Conservation (phyloP, 768 basidiomycete genomes). For the Austroboletus eburneus region DNA sequence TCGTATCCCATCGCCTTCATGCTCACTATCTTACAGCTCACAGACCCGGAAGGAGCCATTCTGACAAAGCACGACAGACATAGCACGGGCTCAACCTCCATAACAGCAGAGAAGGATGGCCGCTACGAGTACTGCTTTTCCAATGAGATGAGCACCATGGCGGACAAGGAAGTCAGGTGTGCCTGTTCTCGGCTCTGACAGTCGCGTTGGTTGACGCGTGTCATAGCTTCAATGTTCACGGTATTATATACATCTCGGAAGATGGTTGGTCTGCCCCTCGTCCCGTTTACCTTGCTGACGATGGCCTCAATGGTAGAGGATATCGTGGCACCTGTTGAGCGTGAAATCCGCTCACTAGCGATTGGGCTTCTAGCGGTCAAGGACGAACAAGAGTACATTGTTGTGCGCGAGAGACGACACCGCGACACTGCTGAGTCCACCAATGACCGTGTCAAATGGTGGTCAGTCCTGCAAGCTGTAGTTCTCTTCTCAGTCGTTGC, state of each 20-base stretch:
- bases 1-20: background rate
- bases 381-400: constrained; percentile 99
- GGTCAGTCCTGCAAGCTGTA: constrained; percentile 88
- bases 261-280: constrained; percentile 52
- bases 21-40: constrained; percentile 48
- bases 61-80: constrained; percentile 81
- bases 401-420: constrained; percentile 88
- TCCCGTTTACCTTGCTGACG: constrained; percentile 1
- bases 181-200: background rate
- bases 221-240: constrained; percentile 93
- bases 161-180: constrained; percentile 92
- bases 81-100: constrained; percentile 82
- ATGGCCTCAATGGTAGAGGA: constrained; percentile 41
- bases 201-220: background rate
- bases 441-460: constrained; percentile 97
- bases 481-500: constrained; percentile 88
- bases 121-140: constrained; percentile 96
- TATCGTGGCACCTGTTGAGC: constrained; percentile 91
- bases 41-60: constrained; percentile 65
- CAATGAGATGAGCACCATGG: constrained; percentile 96
- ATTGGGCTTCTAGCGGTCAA: constrained; percentile 84
- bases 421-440: constrained; percentile 92
- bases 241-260: constrained; percentile 89
- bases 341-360: constrained; percentile 85
- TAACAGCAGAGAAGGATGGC: constrained; percentile 86